phyloP scores from a whole-genome alignment of 306 rosid genomes.

The Crotalaria pallida region DNA sequence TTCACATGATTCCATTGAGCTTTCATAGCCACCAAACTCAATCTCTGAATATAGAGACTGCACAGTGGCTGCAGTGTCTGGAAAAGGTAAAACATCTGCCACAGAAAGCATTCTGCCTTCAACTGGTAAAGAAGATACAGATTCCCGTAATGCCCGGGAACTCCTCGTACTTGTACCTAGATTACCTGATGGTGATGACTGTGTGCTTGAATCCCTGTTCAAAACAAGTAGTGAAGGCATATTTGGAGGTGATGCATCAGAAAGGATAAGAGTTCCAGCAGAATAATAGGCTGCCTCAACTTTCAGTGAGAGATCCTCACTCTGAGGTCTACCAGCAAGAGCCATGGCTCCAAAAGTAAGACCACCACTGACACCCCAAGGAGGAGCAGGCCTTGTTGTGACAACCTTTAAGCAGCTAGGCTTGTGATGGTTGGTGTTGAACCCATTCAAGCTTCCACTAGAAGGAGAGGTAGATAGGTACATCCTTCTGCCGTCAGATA shows the following conservation, averaged over 20 bases:
- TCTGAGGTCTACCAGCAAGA: slow-evolving; percentile 77
- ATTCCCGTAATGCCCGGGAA: slow-evolving; percentile 84
- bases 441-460: slow-evolving; percentile 74
- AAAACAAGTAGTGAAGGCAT: slow-evolving; percentile 84
- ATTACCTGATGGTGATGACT: slow-evolving; percentile 53
- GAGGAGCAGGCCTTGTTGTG: slow-evolving; percentile 96
- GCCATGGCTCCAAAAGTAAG: slow-evolving; percentile 85
- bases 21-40: slow-evolving; percentile 73
- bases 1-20: slow-evolving; percentile 62
- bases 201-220: slow-evolving; percentile 71
- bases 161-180: slow-evolving; percentile 59
- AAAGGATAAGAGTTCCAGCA: slow-evolving; percentile 85
- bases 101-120: slow-evolving; percentile 97
- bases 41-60: slow-evolving; percentile 86
- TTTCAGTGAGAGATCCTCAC: slow-evolving; percentile 84
- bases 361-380: slow-evolving; percentile 83
- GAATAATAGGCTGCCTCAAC: slow-evolving; percentile 89
- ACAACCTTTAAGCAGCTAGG: slow-evolving; percentile 91
- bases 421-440: slow-evolving; percentile 56
- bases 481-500: slow-evolving; percentile 96
- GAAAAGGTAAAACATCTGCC: slow-evolving; percentile 84
- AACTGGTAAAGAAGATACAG: slow-evolving; percentile 78
- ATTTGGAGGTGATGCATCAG: slow-evolving; percentile 91
- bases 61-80: slow-evolving; percentile 66
- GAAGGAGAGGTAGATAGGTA: slow-evolving; percentile 90